Percentiles rank a stretch among this genome's conserved stretches.
Evolutionary conservation across 331 rosid species (phyloP).

Genomic region (Quercus tomentella): DNA sequence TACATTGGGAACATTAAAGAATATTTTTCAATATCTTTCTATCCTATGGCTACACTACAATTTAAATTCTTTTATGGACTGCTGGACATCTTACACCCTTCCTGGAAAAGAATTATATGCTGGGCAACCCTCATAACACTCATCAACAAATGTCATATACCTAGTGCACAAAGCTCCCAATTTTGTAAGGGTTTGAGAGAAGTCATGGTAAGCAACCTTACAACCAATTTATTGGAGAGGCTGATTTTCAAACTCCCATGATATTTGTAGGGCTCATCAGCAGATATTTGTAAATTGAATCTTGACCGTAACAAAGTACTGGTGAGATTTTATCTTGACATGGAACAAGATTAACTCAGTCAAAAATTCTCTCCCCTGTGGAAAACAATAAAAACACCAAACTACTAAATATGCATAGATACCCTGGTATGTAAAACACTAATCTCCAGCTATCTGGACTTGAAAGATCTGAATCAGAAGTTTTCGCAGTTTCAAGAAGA

Average conservation of each 20-base stretch:
- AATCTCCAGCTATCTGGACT: constrained; percentile 85
- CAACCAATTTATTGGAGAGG: too few species aligned
- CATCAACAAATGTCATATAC: too few species aligned
- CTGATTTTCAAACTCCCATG: too few species aligned
- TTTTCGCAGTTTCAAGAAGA: constrained; percentile 86
- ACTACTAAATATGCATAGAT: constrained; percentile 81
- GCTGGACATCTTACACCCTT: not conserved
- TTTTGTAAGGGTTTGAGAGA: too few species aligned
- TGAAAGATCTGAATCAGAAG: constrained; percentile 64
- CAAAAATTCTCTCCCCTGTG: constrained; percentile 93
- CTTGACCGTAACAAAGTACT: constrained; percentile 1
- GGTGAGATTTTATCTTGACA: constrained; percentile 9
- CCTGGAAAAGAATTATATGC: not conserved
- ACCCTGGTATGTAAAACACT: constrained; percentile 79
- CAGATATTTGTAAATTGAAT: constrained; percentile 14
- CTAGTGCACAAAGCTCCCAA: too few species aligned
- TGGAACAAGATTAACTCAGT: constrained; percentile 44
- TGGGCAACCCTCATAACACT: not conserved
- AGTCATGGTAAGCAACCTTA: too few species aligned
- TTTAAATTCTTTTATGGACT: not conserved
- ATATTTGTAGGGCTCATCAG: not conserved
- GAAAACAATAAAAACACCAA: constrained; percentile 66
- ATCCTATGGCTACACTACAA: not conserved
- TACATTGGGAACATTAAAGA: not conserved
- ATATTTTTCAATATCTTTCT: not conserved